Conservation (phyloP, 495 filamentous ascomycete genomes). For the Neurospora sp. region DNA sequence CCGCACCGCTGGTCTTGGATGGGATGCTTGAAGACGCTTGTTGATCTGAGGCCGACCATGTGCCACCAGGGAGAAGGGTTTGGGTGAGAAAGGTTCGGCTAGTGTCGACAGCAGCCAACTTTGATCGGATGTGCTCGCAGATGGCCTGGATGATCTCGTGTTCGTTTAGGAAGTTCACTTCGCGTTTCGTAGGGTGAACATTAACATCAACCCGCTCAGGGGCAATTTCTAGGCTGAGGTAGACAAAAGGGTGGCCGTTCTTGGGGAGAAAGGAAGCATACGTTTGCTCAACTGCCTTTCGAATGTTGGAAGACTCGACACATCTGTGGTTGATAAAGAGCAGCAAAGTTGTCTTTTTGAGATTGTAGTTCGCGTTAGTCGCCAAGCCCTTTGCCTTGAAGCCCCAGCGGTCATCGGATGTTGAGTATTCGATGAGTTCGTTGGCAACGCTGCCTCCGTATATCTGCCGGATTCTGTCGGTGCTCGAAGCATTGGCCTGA, state of each 20-base stretch:
- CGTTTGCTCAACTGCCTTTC: conserved; percentile 82
- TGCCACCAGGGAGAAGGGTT: conserved; percentile 66
- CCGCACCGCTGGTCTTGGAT: conserved; percentile 30
- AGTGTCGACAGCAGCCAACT: conserved; percentile 81
- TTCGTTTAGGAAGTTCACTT: conserved; percentile 97
- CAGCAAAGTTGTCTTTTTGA: conserved; percentile 80
- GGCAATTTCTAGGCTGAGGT: conserved; percentile 88
- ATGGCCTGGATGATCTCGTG: conserved; percentile 91
- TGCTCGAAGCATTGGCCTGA: conserved; percentile 53
- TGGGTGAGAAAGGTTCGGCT: conserved; percentile 93
- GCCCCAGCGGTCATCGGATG: conserved; percentile 65
- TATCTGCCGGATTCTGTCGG: conserved; percentile 83
- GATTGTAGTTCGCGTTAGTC: conserved; percentile 92
- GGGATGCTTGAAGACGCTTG: conserved; percentile 20
- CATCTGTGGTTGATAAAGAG: conserved; percentile 97
- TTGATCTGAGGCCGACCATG: conserved; percentile 25
- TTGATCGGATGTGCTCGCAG: conserved; percentile 67
- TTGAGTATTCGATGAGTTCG: conserved; percentile 71
- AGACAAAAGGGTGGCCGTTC: conserved; percentile 88
- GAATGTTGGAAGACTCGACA: conserved; percentile 87
- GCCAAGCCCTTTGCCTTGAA: conserved; percentile 74
- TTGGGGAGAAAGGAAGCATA: conserved; percentile 89
- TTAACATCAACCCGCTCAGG: conserved; percentile 94
- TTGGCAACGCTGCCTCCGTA: conserved; percentile 81
- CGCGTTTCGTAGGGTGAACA: conserved; percentile 93